A percentile compares a stretch with the other conserved stretches of the same genome.
Evolutionary conservation across 305 asterid species (phyloP).

Genomic region (Solanum hybrid): DNA sequence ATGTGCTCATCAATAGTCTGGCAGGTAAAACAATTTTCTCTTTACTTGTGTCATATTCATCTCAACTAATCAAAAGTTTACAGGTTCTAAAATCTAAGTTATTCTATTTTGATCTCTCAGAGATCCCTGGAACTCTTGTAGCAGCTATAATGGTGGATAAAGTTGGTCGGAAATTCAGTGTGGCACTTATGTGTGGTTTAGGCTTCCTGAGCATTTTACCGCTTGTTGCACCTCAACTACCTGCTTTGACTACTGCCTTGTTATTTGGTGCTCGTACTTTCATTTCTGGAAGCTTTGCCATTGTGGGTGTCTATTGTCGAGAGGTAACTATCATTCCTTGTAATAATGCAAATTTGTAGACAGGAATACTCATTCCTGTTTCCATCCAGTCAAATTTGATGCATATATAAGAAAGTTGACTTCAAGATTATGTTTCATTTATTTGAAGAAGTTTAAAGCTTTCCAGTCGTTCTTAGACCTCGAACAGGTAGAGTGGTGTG

Average conservation of each 20-base stretch:
- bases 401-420: background rate
- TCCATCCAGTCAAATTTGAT: background rate
- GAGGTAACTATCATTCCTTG: slow-evolving; percentile 36
- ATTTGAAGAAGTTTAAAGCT: background rate
- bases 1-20: slow-evolving; percentile 53
- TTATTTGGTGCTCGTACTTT: slow-evolving; percentile 63
- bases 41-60: background rate
- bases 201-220: slow-evolving; percentile 47
- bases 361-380: background rate
- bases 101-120: slow-evolving; percentile 20
- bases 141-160: slow-evolving; percentile 52
- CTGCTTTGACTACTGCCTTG: slow-evolving; percentile 23
- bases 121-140: slow-evolving; percentile 59
- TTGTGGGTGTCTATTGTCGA: slow-evolving; percentile 54
- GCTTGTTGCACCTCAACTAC: slow-evolving; percentile 26
- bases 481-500: background rate
- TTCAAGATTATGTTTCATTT: background rate
- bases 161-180: slow-evolving; percentile 54
- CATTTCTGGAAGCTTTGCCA: slow-evolving; percentile 41
- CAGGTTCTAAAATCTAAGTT: background rate
- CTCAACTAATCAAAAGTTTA: background rate
- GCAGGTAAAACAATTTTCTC: slow-evolving; percentile 46
- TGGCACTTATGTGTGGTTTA: slow-evolving; percentile 39
- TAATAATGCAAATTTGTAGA: background rate
- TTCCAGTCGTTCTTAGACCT: background rate